A percentile compares a stretch with the other conserved stretches of the same genome.
Evolutionary conservation across 2,329 filamentous ascomycete species (phyloP).

Genomic region (Stagonosporopsis chrysanthemi): DNA sequence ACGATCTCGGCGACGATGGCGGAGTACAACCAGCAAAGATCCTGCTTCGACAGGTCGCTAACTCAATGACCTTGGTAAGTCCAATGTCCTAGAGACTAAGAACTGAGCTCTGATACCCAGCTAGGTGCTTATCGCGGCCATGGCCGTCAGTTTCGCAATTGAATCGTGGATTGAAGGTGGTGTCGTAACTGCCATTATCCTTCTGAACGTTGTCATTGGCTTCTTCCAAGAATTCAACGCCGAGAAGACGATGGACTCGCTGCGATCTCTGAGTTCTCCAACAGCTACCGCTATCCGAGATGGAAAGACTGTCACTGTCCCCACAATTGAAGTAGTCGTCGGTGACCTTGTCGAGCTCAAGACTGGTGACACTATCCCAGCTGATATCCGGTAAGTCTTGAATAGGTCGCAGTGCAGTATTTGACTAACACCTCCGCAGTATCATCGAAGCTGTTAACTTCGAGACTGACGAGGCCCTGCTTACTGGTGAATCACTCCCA

Average conservation of each 20-base stretch:
- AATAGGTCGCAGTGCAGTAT: rapidly evolving
- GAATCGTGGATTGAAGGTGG: constrained; percentile 57
- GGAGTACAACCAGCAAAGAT: constrained; percentile 77
- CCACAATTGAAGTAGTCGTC: constrained; percentile 66
- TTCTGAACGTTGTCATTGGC: constrained; percentile 55
- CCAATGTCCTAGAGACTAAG: neutral
- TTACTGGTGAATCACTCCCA: constrained; percentile 74
- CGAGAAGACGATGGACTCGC: constrained; percentile 58
- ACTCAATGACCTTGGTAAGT: constrained; percentile 76
- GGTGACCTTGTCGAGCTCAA: constrained; percentile 70
- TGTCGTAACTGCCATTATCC: constrained; percentile 55
- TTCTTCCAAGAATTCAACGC: constrained; percentile 57
- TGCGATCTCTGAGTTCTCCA: constrained; percentile 54
- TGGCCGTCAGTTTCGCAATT: constrained; percentile 57
- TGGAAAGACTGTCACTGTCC: constrained; percentile 60
- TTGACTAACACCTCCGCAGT: constrained; percentile 23
- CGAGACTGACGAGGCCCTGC: constrained; percentile 74
- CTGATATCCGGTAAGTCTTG: constrained; percentile 63
- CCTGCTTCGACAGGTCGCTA: constrained; percentile 74
- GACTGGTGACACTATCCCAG: constrained; percentile 72
- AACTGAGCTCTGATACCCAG: constrained; percentile 1
- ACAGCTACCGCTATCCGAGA: constrained; percentile 59
- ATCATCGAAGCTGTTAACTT: constrained; percentile 73
- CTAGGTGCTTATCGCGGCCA: constrained; percentile 55
- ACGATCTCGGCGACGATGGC: constrained; percentile 75